phyloP scores from a whole-genome alignment of 441 rosid genomes.

The Croton laevigatus region DNA sequence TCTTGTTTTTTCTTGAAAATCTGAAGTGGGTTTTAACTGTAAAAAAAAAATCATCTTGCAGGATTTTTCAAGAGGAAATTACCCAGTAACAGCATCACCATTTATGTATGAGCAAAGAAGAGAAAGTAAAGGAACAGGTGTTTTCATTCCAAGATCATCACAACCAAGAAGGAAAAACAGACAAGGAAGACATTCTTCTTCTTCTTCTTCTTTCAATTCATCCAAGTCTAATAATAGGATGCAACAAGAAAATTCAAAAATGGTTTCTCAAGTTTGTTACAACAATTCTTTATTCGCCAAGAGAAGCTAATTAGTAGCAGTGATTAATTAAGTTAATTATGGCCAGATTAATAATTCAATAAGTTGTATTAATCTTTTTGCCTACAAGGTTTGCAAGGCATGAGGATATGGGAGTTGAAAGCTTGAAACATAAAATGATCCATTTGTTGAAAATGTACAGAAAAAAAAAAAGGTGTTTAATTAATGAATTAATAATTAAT shows the following conservation, averaged over 20 bases:
- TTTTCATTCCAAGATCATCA: conserved; percentile 74
- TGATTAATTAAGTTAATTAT: not conserved
- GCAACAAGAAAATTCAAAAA: conserved; percentile 31
- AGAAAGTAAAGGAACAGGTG: conserved; percentile 94
- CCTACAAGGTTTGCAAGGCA: conserved; percentile 14
- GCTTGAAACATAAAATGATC: not conserved
- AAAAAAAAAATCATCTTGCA: conserved; percentile 23
- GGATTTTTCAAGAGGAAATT: conserved; percentile 44
- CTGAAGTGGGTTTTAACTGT: too few relatives aligned
- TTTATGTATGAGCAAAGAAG: conserved; percentile 45
- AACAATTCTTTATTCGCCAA: conserved; percentile 40
- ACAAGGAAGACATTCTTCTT: conserved; percentile 41
- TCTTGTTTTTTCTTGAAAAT: conserved; percentile 21
- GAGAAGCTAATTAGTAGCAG: conserved; percentile 28
- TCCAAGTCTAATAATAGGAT: conserved; percentile 45
- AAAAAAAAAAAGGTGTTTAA: conserved; percentile 17
- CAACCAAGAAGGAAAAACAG: conserved; percentile 66
- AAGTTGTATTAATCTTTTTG: conserved; percentile 18
- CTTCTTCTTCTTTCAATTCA: conserved; percentile 33
- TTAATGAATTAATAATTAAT: not conserved
- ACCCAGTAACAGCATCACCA: conserved; percentile 42
- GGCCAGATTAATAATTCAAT: not conserved
- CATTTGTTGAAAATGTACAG: conserved; percentile 27
- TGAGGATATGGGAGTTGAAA: conserved; percentile 14
- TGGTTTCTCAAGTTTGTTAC: conserved; percentile 37